phyloP scores from a whole-genome alignment of 305 asterid species.

The Fraxinus latifolia region DNA sequence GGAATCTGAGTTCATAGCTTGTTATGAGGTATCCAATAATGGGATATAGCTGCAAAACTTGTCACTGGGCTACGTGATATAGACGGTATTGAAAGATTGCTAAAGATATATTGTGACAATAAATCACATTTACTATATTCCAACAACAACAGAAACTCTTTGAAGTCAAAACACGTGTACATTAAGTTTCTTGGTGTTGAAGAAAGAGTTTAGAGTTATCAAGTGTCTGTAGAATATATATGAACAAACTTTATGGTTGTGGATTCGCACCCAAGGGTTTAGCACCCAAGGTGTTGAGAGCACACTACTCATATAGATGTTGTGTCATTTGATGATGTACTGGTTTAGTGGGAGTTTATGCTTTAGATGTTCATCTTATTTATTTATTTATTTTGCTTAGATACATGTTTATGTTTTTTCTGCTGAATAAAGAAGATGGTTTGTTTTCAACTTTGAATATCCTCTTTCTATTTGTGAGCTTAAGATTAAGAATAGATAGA shows the following conservation, averaged over 20 bases:
- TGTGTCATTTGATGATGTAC: neutral
- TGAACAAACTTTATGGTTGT: neutral
- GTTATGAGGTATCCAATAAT: neutral
- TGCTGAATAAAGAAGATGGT: neutral
- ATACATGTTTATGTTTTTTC: neutral
- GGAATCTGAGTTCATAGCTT: neutral
- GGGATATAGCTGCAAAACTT: neutral
- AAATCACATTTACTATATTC: neutral
- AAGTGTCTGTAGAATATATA: neutral
- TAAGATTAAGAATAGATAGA: neutral
- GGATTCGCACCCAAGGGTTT: neutral
- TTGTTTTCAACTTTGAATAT: neutral
- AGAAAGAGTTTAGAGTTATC: neutral
- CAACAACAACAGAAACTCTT: neutral
- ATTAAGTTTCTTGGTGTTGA: neutral
- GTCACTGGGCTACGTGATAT: neutral
- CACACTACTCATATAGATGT: neutral
- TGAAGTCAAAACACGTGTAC: neutral
- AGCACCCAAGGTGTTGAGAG: neutral
- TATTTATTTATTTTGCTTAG: neutral
- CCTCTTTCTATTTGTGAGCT: neutral
- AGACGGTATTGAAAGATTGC: neutral
- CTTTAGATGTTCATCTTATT: neutral
- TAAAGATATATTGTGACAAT: neutral
- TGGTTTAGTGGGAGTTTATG: neutral